These are phyloP conservation scores for Apiospora kogelbergensis DNA, from an alignment of 2,329 filamentous ascomycete species.

Conservation along the genomic window DNA sequence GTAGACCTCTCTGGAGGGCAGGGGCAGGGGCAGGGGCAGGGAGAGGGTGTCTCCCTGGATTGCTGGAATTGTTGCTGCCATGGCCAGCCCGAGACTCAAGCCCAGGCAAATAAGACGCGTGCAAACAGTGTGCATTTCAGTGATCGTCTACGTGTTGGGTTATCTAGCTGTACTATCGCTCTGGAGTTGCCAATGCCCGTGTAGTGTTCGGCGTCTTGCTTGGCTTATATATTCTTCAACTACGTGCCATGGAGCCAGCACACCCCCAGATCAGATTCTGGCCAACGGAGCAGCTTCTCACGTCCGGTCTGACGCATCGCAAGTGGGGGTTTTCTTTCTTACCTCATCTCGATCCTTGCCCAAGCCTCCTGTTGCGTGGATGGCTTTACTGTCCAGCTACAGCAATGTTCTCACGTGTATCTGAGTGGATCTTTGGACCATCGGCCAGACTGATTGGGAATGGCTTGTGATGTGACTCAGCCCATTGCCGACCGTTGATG, in stretches of 20 bases:
- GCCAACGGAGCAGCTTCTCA: neutral
- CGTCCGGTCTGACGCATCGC: neutral
- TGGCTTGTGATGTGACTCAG: neutral
- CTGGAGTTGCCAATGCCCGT: neutral
- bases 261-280: neutral
- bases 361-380: neutral
- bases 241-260: too few relatives aligned
- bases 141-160: neutral
- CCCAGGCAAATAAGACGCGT: neutral
- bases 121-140: neutral
- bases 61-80: neutral
- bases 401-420: too few relatives aligned
- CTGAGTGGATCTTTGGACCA: too few relatives aligned
- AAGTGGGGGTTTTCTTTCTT: neutral
- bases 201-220: neutral
- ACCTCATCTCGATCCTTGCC: neutral
- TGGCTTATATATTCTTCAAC: neutral
- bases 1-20: conserved; percentile 6
- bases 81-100: neutral
- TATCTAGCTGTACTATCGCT: neutral
- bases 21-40: neutral
- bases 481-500: neutral
- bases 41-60: neutral
- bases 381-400: neutral
- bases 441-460: neutral